These are phyloP conservation scores for Trifolium fragiferum DNA, from an alignment of 306 rosid species.

Conservation along the genomic window DNA sequence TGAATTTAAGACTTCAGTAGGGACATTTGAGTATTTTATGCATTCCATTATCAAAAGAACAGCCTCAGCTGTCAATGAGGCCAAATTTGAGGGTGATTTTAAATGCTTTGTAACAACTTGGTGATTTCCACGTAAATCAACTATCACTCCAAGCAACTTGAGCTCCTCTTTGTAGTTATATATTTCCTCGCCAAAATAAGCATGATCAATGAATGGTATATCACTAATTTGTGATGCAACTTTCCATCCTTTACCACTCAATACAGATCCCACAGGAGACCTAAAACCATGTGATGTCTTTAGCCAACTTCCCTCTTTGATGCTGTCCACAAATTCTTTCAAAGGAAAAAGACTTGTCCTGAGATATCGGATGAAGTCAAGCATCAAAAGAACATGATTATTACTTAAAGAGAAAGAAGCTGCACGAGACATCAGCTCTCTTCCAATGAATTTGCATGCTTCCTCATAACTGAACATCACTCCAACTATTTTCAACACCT, in stretches of 20 bases:
- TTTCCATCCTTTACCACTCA: constrained; percentile 55
- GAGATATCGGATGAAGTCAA: constrained; percentile 59
- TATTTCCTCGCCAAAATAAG: constrained; percentile 57
- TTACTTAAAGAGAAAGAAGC: constrained; percentile 43
- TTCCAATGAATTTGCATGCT: constrained; percentile 69
- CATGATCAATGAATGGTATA: constrained; percentile 67
- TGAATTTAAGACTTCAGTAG: constrained; percentile 1
- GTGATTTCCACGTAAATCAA: constrained; percentile 34
- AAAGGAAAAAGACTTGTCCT: constrained; percentile 38
- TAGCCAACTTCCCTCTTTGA: constrained; percentile 56
- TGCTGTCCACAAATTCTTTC: constrained; percentile 47
- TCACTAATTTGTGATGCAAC: constrained; percentile 60
- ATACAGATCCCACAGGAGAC: constrained; percentile 67
- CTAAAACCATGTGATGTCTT: constrained; percentile 58
- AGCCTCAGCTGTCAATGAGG: background rate
- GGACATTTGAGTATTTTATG: background rate
- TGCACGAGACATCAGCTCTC: constrained; percentile 67
- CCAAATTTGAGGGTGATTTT: constrained; percentile 28
- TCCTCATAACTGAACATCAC: constrained; percentile 68
- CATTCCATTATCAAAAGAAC: background rate
- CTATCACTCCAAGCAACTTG: constrained; percentile 62
- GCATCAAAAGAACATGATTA: constrained; percentile 55
- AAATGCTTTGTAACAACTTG: background rate
- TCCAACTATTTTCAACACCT: constrained; percentile 68
- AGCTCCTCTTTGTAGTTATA: constrained; percentile 53